Evolutionary conservation across 306 rosid species (phyloP).

Genomic region (Vachellia pachyceras): DNA sequence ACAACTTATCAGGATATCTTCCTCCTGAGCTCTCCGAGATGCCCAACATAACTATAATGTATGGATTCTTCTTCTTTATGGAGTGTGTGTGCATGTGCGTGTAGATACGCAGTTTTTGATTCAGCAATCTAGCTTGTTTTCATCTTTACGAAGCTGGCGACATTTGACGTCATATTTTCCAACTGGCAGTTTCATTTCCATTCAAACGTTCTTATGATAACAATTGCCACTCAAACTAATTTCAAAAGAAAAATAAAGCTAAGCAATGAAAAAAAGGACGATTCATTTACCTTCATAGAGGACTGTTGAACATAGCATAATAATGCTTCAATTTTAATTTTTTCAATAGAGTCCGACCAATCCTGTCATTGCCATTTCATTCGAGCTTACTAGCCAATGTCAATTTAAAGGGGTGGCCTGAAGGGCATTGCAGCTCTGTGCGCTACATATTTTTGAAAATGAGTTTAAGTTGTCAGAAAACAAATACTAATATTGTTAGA

Average conservation of each 20-base stretch:
- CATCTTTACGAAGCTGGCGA: constrained; percentile 7
- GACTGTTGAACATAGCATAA: neutral
- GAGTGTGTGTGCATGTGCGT: constrained; percentile 7
- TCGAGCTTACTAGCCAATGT: neutral
- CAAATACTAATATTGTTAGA: neutral
- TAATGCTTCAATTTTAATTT: constrained; percentile 1
- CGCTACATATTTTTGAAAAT: neutral
- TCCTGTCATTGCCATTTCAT: neutral
- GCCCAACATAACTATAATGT: constrained; percentile 61
- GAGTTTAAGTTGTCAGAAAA: neutral
- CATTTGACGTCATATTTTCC: neutral
- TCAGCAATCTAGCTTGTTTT: neutral
- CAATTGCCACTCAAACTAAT: neutral
- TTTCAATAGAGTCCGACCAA: neutral
- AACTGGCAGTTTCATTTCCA: neutral
- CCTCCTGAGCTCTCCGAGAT: constrained; percentile 63
- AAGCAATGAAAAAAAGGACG: neutral
- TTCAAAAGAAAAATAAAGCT: neutral
- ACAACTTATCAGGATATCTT: constrained; percentile 82
- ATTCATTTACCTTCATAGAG: neutral
- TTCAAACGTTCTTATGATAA: constrained; percentile 9
- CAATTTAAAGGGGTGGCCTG: neutral
- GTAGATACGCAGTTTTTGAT: neutral
- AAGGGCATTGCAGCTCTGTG: neutral
- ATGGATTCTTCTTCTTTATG: constrained; percentile 34